Evolutionary conservation across 495 filamentous ascomycete species (phyloP).

Genomic region (Aspergillus nidulans): DNA sequence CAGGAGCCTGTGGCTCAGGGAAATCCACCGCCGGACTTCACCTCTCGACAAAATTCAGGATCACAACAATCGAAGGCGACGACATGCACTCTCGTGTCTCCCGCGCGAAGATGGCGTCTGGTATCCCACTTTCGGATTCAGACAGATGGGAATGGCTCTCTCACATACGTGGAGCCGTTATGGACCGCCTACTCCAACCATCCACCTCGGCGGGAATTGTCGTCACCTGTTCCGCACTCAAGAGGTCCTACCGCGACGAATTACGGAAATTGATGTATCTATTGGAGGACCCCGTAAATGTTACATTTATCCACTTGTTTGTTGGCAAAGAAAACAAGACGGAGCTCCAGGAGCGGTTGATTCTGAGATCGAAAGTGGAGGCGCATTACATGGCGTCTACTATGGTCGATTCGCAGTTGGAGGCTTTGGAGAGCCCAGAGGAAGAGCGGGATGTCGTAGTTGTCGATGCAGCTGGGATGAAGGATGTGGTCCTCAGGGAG

Average conservation of each 20-base stretch:
- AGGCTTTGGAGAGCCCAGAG: slow-evolving; percentile 15
- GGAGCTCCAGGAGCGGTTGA: slow-evolving; percentile 14
- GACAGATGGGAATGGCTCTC: slow-evolving; percentile 27
- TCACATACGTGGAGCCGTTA: slow-evolving; percentile 24
- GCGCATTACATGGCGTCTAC: slow-evolving; percentile 22
- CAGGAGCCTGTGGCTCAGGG: slow-evolving; percentile 21
- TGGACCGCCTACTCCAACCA: slow-evolving; percentile 18
- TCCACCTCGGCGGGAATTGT: slow-evolving; percentile 5
- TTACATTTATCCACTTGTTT: slow-evolving; percentile 18
- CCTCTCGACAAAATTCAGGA: slow-evolving; percentile 6
- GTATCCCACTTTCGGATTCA: slow-evolving; percentile 16
- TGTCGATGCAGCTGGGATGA: slow-evolving; percentile 14
- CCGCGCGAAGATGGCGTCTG: slow-evolving; percentile 18
- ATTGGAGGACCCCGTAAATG: slow-evolving; percentile 21
- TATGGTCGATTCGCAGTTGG: slow-evolving; percentile 26
- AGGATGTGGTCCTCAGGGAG: slow-evolving; percentile 10
- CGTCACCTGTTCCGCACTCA: slow-evolving; percentile 24
- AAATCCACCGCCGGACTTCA: slow-evolving; percentile 21
- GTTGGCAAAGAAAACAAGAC: not conserved
- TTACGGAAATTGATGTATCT: slow-evolving; percentile 16
- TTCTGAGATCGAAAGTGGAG: slow-evolving; percentile 11
- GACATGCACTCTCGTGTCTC: slow-evolving; percentile 20
- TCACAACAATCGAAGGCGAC: slow-evolving; percentile 24
- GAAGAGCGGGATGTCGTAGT: slow-evolving; percentile 18
- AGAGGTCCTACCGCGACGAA: slow-evolving; percentile 20